Conservation (phyloP, 805 yeast species). For the Metschnikowia kofuensis region DNA sequence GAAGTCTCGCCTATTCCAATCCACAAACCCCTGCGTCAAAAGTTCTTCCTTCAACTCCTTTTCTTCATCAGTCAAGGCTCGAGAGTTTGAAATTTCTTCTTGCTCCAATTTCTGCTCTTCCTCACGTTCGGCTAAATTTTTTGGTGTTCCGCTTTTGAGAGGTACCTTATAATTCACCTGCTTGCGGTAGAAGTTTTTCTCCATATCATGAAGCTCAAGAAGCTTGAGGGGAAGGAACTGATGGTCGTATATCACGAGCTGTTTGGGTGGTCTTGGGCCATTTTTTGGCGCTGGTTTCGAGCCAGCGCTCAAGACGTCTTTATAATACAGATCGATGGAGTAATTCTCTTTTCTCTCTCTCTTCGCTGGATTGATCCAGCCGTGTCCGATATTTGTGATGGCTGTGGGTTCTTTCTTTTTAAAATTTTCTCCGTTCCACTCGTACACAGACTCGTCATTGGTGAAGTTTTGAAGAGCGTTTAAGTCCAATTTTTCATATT, state of each 20-base stretch:
- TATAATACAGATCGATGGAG: conserved; percentile 82
- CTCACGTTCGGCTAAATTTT: conserved; percentile 31
- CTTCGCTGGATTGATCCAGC: conserved; percentile 84
- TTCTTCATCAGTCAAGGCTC: conserved; percentile 82
- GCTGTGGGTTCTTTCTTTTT: conserved; percentile 53
- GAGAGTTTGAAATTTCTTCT: conserved; percentile 69
- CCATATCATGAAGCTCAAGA: conserved; percentile 74
- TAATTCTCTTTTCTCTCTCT: conserved; percentile 83
- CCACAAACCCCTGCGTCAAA: conserved; percentile 64
- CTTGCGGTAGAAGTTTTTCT: conserved; percentile 72
- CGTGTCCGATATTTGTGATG: conserved; percentile 48
- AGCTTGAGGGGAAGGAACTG: conserved; percentile 85
- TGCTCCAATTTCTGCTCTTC: conserved; percentile 57
- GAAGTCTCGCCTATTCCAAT: conserved; percentile 89
- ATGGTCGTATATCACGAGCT: conserved; percentile 78
- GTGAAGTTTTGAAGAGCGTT: conserved; percentile 77
- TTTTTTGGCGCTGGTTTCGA: conserved; percentile 36
- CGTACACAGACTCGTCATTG: conserved; percentile 67
- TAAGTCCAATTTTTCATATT: conserved; percentile 65
- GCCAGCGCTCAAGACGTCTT: conserved; percentile 74
- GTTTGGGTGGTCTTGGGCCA: conserved; percentile 83
- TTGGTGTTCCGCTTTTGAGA: conserved; percentile 50
- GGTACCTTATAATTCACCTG: conserved; percentile 64
- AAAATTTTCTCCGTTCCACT: conserved; percentile 85
- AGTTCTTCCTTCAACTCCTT: conserved; percentile 58